Evolutionary conservation across 2,329 filamentous ascomycete genomes (phyloP).

Genomic region (Lachnellula subtilissima): DNA sequence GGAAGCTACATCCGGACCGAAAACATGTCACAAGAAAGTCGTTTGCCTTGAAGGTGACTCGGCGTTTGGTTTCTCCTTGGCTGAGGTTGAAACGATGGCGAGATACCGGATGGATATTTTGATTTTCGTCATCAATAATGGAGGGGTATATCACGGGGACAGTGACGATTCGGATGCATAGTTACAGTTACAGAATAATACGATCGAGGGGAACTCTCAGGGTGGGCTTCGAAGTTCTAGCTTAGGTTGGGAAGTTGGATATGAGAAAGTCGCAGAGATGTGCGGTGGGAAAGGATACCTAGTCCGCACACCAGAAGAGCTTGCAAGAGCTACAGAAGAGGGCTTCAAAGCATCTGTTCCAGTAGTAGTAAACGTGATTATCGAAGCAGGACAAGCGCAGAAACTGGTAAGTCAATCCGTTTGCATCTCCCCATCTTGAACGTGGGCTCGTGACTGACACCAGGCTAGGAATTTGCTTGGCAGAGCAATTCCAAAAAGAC

Average conservation of each 20-base stretch:
- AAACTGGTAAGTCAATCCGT: slow-evolving; percentile 28
- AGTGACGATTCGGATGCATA: slow-evolving; percentile 37
- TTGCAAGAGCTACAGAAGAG: slow-evolving; percentile 44
- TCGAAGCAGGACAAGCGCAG: slow-evolving; percentile 45
- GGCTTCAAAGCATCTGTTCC: slow-evolving; percentile 45
- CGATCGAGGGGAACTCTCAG: slow-evolving; percentile 20
- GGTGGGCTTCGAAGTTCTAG: slow-evolving; percentile 43
- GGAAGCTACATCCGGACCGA: slow-evolving; percentile 31
- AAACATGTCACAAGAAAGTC: slow-evolving; percentile 42
- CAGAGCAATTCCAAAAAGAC: slow-evolving; percentile 29
- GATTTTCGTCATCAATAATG: slow-evolving; percentile 53
- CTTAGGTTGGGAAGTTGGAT: slow-evolving; percentile 49
- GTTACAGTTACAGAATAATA: slow-evolving; percentile 40
- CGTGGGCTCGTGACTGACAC: neutral
- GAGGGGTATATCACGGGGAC: slow-evolving; percentile 46
- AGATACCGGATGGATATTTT: slow-evolving; percentile 49
- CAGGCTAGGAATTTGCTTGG: slow-evolving; percentile 28
- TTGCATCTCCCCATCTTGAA: neutral
- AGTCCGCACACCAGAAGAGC: slow-evolving; percentile 46
- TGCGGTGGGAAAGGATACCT: slow-evolving; percentile 49
- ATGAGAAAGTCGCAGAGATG: slow-evolving; percentile 51
- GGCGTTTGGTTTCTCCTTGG: slow-evolving; percentile 50
- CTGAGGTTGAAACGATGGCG: slow-evolving; percentile 53
- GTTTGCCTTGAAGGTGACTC: slow-evolving; percentile 52
- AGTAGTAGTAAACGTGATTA: slow-evolving; percentile 50